Evolutionary conservation across 2,329 filamentous ascomycete genomes (phyloP).

Genomic region (Fusarium chuoi): DNA sequence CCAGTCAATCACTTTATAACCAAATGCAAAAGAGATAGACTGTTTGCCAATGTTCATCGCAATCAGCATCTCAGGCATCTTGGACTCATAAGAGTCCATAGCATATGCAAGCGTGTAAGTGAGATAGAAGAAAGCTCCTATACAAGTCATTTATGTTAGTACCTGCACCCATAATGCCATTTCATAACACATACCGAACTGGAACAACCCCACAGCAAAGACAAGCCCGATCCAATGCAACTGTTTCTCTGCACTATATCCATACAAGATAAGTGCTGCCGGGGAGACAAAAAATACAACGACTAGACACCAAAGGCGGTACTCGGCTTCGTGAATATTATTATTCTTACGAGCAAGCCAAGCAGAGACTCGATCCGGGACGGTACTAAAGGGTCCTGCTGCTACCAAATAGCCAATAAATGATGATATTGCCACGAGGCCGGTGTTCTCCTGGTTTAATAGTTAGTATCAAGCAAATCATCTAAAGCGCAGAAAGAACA

Average conservation of each 20-base stretch:
- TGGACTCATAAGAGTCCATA: neutral
- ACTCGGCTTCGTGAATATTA: neutral
- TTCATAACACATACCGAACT: neutral
- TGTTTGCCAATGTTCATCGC: neutral
- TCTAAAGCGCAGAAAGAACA: neutral
- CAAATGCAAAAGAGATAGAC: neutral
- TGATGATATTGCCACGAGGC: neutral
- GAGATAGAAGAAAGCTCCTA: neutral
- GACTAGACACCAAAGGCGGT: neutral
- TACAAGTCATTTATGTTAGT: neutral
- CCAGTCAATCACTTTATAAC: neutral
- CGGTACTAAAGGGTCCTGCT: neutral
- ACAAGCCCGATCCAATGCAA: neutral
- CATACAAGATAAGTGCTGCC: neutral
- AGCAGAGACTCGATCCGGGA: neutral
- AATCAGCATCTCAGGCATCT: neutral
- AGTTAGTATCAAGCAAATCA: neutral
- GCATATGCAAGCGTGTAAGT: constrained; percentile 3
- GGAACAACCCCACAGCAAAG: neutral
- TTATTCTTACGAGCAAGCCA: neutral
- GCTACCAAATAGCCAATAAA: neutral
- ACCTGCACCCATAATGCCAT: neutral
- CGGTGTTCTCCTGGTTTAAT: neutral
- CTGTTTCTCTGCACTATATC: neutral
- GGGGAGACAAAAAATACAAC: neutral